Evolutionary conservation across 306 rosid species (phyloP).

Genomic region (Casuarina glauca): DNA sequence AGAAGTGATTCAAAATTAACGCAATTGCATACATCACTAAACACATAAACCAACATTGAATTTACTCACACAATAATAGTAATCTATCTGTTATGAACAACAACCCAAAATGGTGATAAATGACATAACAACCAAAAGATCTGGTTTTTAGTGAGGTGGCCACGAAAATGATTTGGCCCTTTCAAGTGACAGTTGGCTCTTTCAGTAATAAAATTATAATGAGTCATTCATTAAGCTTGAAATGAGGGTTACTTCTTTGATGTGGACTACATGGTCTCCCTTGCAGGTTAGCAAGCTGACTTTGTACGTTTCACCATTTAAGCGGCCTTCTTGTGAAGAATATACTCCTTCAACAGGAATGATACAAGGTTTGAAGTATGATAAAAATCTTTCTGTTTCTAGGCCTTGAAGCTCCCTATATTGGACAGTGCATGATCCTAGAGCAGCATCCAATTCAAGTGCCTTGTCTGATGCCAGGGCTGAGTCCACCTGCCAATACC

Average conservation of each 20-base stretch:
- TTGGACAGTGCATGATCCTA: slow-evolving; percentile 94
- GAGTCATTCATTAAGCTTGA: slow-evolving; percentile 6
- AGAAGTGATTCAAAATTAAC: not conserved
- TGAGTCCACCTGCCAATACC: slow-evolving; percentile 67
- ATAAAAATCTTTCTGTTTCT: slow-evolving; percentile 78
- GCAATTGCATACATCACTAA: not conserved
- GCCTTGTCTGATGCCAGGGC: slow-evolving; percentile 86
- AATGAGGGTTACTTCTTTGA: slow-evolving; percentile 70
- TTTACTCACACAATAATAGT: not conserved
- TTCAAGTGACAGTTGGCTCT: not conserved
- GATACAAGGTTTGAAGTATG: slow-evolving; percentile 87
- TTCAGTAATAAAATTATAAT: not conserved
- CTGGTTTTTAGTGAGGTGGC: not conserved
- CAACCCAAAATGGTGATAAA: not conserved
- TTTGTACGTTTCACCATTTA: slow-evolving; percentile 60
- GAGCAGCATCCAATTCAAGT: slow-evolving; percentile 86
- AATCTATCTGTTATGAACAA: not conserved
- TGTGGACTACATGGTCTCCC: slow-evolving; percentile 89
- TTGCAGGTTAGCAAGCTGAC: slow-evolving; percentile 74
- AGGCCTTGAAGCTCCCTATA: slow-evolving; percentile 88
- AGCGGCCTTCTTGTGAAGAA: slow-evolving; percentile 52
- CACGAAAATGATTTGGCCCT: not conserved
- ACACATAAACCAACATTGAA: not conserved
- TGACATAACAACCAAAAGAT: not conserved
- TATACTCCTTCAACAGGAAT: slow-evolving; percentile 84